Evolutionary conservation across 148 eudicot species (phyloP), one percentile per base, ranked within the genome.

Genomic region (Chenopodium suecicum): DNA sequence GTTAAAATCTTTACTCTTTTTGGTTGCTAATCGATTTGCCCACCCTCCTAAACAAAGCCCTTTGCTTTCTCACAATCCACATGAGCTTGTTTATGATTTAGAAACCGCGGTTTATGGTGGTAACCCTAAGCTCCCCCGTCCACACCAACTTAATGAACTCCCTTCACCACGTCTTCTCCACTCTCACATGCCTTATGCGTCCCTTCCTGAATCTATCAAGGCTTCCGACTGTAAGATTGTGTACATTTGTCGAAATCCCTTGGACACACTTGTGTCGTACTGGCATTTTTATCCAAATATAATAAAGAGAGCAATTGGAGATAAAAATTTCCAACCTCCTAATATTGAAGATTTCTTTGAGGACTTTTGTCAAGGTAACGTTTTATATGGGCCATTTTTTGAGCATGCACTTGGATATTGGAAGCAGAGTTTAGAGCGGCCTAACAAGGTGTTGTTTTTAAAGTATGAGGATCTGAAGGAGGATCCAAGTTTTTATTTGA

Each of bases 1-100:
- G 79, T 68, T 81, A 75, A 81, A 81, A 68, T 52, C 83, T 9
- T 25, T 81, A n/a, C 83, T 81, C 29, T 81, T 52, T 29, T 37
- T 63, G 2, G 25, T 75, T n/a, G 22, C 50, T 27, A 81, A 75
- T 63, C 79, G 83, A 25, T 25, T 14, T 20, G 54, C 50, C 6
- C 70, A 74, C 29, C 25, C 13, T n/a, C 10, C 31, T 54, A 52
- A 50, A 8, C n/a, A 47, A 34, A 75, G 56, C 29, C 83, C 83
- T 50, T 41, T 81, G 58, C 68, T 67, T 16, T 22, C 64, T 9
- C 63, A 54, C 20, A 65, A 81, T 22, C 79, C 83, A 3, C 79
- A 75, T 68, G 83, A 81, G 1, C 79, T 81, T 1, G 83, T 81
- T 5, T 68, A 68, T 5, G 50, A 52, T 46, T 25, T 81, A 67